Evolutionary conservation across 805 yeast genomes (phyloP).

Genomic region (Pachysolen tannophilus): DNA sequence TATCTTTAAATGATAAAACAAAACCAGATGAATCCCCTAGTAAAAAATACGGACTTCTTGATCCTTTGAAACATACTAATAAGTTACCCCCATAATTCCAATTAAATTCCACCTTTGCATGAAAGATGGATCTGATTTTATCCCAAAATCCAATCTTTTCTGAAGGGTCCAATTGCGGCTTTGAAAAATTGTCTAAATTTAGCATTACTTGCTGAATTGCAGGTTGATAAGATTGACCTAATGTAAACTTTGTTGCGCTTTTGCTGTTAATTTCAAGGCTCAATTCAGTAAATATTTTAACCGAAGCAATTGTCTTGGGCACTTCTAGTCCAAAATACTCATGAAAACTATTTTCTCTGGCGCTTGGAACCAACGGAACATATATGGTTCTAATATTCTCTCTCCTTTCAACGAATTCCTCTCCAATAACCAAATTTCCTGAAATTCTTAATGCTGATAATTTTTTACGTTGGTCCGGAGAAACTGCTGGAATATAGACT

Average conservation of each 20-base stretch:
- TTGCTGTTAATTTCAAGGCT: conserved; percentile 45
- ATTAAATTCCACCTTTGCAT: conserved; percentile 53
- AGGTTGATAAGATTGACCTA: conserved; percentile 84
- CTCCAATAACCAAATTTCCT: conserved; percentile 68
- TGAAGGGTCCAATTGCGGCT: conserved; percentile 87
- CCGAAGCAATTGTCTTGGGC: conserved; percentile 68
- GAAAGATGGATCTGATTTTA: conserved; percentile 67
- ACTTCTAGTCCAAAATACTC: conserved; percentile 49
- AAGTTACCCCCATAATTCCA: conserved; percentile 45
- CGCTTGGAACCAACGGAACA: conserved; percentile 54
- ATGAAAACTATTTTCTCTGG: conserved; percentile 27
- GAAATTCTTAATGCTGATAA: conserved; percentile 22
- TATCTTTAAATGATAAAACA: conserved; percentile 58
- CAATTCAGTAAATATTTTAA: conserved; percentile 62
- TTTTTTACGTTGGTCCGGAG: conserved; percentile 18
- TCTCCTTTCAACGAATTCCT: conserved; percentile 42
- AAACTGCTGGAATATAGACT: conserved; percentile 55
- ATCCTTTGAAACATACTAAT: conserved; percentile 61
- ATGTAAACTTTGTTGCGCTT: conserved; percentile 57
- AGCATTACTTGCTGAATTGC: conserved; percentile 75
- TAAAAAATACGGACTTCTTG: conserved; percentile 70
- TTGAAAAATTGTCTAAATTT: conserved; percentile 74
- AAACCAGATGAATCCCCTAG: conserved; percentile 70
- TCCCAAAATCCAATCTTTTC: conserved; percentile 90
- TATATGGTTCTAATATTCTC: conserved; percentile 50